Base-by-base conservation (phyloP, 441 rosid species). In the Populus tomentosa region DNA sequence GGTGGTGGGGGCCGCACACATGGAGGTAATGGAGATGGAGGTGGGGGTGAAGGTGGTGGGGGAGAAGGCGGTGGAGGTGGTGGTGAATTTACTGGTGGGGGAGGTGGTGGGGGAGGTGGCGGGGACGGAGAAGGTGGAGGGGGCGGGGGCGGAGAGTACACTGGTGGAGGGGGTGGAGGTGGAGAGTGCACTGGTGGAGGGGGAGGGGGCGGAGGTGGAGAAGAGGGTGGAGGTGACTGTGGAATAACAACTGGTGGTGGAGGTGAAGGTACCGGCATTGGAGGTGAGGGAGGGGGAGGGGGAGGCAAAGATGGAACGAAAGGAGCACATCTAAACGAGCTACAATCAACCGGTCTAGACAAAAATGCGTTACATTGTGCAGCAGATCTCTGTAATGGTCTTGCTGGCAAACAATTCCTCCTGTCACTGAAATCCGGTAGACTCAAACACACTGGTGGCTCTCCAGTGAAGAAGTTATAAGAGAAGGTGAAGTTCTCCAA, bases 401-500 rank as follows among this genome's bases (percentile, higher is more conserved):
- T 83, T 0, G 21, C 75, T 10, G 93, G 89, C 86, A 95, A 85
- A 80, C 99, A 95, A 75, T 95, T 95, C 72, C 86, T 85, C 80
- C 82, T 73, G 56, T 95, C 99, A 76, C 89, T 87, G 70, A 90
- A 90, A 2, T 66, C 87, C 30, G 81, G 79, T 65, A 93, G 69
- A 6, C 83, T 61, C 84, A 92, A 85, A 83, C 98, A 93, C 21
- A 77, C 86, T 1, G 98, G 98, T 13, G 96, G 86, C 78, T 92
- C 98, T 6, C 96, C 96, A 0, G 89, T 91, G 87, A 95, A 95
- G 92, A 83, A 95, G 61, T 95, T 95, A 67, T 89, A 87, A 21
- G 94, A 88, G 76, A 62, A 90, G 1, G 98, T 92, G 71, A 95
- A 92, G 75, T 93, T 93, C 76, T 89, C 82, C 84, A 93, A 78